Conservation (phyloP, 2,329 filamentous ascomycete species). For the Amauroascus verrucosus region DNA sequence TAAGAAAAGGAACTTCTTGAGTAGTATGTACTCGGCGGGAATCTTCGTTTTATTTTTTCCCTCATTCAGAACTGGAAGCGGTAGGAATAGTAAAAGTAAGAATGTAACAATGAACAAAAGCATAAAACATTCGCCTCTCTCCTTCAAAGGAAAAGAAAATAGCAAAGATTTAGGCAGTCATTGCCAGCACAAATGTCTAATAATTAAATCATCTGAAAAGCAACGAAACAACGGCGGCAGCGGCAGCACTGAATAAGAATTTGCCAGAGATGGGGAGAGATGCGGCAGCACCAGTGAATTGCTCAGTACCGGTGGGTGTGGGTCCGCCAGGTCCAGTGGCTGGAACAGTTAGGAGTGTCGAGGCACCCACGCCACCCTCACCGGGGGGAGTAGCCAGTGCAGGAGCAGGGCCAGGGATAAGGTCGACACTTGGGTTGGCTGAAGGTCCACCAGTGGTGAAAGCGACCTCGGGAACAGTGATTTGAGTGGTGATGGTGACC, state of each 20-base stretch:
- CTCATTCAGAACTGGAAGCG: not conserved
- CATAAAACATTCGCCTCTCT: not conserved
- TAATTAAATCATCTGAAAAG: constrained; percentile 11
- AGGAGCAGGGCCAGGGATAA: constrained; percentile 23
- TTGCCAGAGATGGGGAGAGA: constrained; percentile 11
- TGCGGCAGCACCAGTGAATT: constrained; percentile 15
- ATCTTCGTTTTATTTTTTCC: not conserved
- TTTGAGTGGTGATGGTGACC: constrained; percentile 26
- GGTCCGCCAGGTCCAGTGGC: constrained; percentile 16
- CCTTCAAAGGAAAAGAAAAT: no score
- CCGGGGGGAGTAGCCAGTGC: constrained; percentile 11
- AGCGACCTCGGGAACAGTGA: constrained; percentile 38
- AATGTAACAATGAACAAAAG: not conserved
- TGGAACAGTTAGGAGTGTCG: constrained; percentile 15
- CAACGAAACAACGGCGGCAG: constrained; percentile 11
- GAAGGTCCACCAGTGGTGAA: constrained; percentile 29
- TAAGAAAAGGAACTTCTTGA: not conserved
- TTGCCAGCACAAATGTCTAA: no score
- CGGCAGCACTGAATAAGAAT: constrained; percentile 11
- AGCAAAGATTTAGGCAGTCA: no score
- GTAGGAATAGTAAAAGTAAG: not conserved
- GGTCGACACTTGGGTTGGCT: constrained; percentile 23
- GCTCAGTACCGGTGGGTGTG: constrained; percentile 7
- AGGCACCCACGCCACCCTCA: not conserved
- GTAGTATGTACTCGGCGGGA: not conserved